Conservation (phyloP, 1,284 basidiomycete genomes). For the Pascua sp. region DNA sequence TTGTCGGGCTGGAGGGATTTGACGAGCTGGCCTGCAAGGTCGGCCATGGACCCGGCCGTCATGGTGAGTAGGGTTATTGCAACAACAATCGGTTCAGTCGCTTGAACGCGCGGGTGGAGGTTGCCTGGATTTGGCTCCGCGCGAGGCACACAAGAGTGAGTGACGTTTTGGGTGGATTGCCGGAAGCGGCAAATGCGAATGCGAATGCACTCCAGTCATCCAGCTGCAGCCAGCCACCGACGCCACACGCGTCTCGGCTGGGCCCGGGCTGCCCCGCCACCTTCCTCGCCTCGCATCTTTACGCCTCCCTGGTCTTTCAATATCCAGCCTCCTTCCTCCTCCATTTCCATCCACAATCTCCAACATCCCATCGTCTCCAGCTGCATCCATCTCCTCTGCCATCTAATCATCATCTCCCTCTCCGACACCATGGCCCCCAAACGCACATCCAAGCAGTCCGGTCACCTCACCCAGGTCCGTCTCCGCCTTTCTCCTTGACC, state of each 20-base stretch:
- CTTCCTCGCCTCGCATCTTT: background rate
- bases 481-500: background rate
- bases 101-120: background rate
- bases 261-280: background rate
- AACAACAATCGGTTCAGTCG: background rate
- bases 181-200: too few relatives aligned
- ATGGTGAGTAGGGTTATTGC: conserved; percentile 2
- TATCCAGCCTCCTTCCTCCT: background rate
- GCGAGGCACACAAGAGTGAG: background rate
- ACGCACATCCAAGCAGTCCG: conserved; percentile 20
- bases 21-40: conserved; percentile 23
- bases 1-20: conserved; percentile 9
- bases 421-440: conserved; percentile 16
- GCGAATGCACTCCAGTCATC: too few relatives aligned
- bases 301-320: too few relatives aligned
- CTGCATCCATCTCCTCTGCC: background rate
- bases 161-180: background rate
- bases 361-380: background rate
- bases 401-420: background rate
- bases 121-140: conserved; percentile 3
- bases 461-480: conserved; percentile 24
- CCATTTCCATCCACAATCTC: conserved; percentile 6
- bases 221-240: conserved; percentile 9
- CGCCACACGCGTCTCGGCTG: background rate
- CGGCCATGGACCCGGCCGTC: conserved; percentile 4